Evolutionary conservation across 768 basidiomycete species (phyloP), one percentile per base, ranked within the genome.

Genomic region (Mycena polygramma): DNA sequence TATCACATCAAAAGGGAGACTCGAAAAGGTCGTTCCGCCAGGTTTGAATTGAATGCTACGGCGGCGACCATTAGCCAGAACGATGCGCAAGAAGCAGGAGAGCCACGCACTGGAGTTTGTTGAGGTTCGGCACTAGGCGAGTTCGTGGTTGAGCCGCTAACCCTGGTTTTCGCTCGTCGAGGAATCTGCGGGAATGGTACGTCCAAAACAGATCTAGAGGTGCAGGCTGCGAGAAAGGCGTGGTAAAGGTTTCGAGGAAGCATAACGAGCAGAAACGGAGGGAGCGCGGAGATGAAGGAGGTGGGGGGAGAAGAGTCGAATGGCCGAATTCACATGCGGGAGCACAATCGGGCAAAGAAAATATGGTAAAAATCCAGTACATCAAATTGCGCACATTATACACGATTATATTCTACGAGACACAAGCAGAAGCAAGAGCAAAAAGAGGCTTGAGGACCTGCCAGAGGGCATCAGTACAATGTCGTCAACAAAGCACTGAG

Each of bases 401-500:
- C 22, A 30, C 14, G 7, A 6, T 53, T 53, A 4, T 53, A 53
- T 53, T 53, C 26, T 53, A 53, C 52, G 52, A n/a, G n/a, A n/a
- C n/a, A n/a, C n/a, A n/a, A 10, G 24, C 26, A 30, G 14, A 53
- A 3, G 13, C 11, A 35, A 53, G 14, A 53, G 13, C 52, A 19
- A 35, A 30, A 4, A 1, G 4, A 4, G 35, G 19, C 24, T 53
- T 57, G 57, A 41, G 37, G 35, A 7, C 54, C 43, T 45, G 43
- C 43, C 43, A 41, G 36, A 37, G 57, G 57, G 57, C 35, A 20
- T 57, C 57, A 57, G 41, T 57, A 57, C 57, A 41, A n/a, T 37
- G 37, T 57, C 57, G 57, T 57, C 57, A 57, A 57, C 57, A 37
- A 39, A 57, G 37, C 37, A 57, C 57, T 37, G 57, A 57, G 57